Percentiles rank a stretch among this genome's conserved stretches.
Conservation (phyloP, 768 basidiomycete species). For the Trametes sanguinea region DNA sequence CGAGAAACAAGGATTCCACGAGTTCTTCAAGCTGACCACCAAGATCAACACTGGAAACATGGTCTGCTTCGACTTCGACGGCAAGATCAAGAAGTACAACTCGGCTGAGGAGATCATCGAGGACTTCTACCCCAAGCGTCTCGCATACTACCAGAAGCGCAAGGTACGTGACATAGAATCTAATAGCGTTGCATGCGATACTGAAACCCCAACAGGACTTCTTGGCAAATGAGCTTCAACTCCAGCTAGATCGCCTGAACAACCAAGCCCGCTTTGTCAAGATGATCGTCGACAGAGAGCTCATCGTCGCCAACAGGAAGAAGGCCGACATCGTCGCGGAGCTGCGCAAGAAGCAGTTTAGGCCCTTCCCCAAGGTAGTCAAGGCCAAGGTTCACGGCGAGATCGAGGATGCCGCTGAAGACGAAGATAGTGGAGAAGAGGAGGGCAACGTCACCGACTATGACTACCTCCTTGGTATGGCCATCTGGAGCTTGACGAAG, state of each 20-base stretch:
- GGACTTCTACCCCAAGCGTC: slow-evolving; percentile 87
- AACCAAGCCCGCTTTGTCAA: slow-evolving; percentile 97
- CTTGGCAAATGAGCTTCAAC: slow-evolving; percentile 80
- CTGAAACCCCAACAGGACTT: slow-evolving; percentile 59
- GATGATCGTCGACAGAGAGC: slow-evolving; percentile 88
- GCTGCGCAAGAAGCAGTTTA: slow-evolving; percentile 80
- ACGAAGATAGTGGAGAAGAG: slow-evolving; percentile 46
- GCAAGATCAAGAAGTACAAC: slow-evolving; percentile 93
- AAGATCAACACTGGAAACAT: slow-evolving; percentile 93
- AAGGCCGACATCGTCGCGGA: slow-evolving; percentile 85
- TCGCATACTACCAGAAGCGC: slow-evolving; percentile 93
- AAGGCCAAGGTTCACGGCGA: slow-evolving; percentile 72
- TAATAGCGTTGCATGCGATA: not conserved
- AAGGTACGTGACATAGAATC: slow-evolving; percentile 56
- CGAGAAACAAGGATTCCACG: slow-evolving; percentile 83
- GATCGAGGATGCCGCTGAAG: slow-evolving; percentile 56
- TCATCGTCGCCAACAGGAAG: slow-evolving; percentile 84
- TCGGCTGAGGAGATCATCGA: slow-evolving; percentile 89
- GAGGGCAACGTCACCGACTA: slow-evolving; percentile 54
- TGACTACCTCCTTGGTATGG: slow-evolving; percentile 94
- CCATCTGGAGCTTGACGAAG: slow-evolving; percentile 91
- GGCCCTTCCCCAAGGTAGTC: slow-evolving; percentile 82
- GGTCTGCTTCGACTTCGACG: slow-evolving; percentile 97
- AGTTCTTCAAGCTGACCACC: slow-evolving; percentile 86
- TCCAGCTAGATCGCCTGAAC: slow-evolving; percentile 77